These are phyloP conservation scores for Conticribra weissflogii DNA, from an alignment of 108 stramenopile species.

Conservation along the genomic window DNA sequence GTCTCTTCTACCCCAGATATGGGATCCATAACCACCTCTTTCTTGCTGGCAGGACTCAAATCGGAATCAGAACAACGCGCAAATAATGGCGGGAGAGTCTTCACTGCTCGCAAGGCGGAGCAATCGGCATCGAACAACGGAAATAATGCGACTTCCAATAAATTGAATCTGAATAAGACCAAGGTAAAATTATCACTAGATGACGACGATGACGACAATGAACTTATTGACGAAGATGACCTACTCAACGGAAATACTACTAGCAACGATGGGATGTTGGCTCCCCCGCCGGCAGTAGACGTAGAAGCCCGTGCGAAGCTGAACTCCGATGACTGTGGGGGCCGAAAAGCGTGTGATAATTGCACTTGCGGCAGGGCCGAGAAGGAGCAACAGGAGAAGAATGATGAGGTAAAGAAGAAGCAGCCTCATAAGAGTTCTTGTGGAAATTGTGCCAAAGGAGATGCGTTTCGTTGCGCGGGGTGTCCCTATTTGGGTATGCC, in stretches of 20 bases:
- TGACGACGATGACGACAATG: conserved; percentile 65
- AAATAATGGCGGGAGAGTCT: conserved; percentile 47
- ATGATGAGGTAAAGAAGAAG: conserved; percentile 20
- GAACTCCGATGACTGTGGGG: conserved; percentile 74
- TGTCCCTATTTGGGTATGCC: conserved; percentile 97
- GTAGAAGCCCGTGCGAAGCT: conserved; percentile 27
- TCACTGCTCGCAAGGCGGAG: conserved; percentile 58
- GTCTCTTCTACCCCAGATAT: conserved; percentile 22
- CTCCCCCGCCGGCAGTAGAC: conserved; percentile 59
- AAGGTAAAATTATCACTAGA: conserved; percentile 41
- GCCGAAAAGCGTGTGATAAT: conserved; percentile 93
- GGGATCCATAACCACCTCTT: conserved; percentile 52
- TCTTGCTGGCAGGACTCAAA: conserved; percentile 70
- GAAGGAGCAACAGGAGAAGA: conserved; percentile 32
- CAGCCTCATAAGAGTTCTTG: conserved; percentile 68
- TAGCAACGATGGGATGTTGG: conserved; percentile 44
- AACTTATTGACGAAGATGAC: conserved; percentile 78
- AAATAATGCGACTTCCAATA: conserved; percentile 32
- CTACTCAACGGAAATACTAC: conserved; percentile 52
- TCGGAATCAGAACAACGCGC: conserved; percentile 58
- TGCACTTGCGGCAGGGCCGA: conserved; percentile 97
- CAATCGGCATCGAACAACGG: conserved; percentile 5
- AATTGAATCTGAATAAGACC: conserved; percentile 12
- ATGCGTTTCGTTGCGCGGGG: conserved; percentile 98
- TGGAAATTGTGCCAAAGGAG: conserved; percentile 97